These are phyloP conservation scores for Rosa multiflora DNA, from an alignment of 306 rosid species.

Conservation along the genomic window DNA sequence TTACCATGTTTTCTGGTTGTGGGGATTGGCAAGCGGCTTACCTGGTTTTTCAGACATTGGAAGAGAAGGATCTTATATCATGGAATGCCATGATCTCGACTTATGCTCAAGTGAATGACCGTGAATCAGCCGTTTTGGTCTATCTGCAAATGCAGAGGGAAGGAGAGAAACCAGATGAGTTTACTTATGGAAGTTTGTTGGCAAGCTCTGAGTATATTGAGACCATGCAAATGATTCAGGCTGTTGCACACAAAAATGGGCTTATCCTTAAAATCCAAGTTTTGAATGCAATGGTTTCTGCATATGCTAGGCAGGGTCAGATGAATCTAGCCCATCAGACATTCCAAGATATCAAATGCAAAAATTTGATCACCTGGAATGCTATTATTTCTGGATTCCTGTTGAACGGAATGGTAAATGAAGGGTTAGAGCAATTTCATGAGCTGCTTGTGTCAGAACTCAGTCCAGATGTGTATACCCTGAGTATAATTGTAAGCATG, in stretches of 20 bases:
- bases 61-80: conserved; percentile 61
- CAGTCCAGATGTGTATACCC: conserved; percentile 57
- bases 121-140: conserved; percentile 42
- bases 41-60: conserved; percentile 49
- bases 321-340: conserved; percentile 44
- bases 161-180: conserved; percentile 60
- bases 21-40: conserved; percentile 49
- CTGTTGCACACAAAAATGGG: conserved; percentile 52
- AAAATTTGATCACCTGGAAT: conserved; percentile 74
- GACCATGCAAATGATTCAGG: conserved; percentile 54
- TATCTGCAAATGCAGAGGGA: conserved; percentile 54
- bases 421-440: conserved; percentile 56
- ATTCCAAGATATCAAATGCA: conserved; percentile 40
- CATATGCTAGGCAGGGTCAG: conserved; percentile 54
- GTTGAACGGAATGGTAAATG: conserved; percentile 45
- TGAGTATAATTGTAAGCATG: conserved; percentile 61
- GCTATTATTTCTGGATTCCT: conserved; percentile 60
- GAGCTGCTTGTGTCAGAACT: conserved; percentile 44
- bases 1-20: conserved; percentile 71
- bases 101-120: conserved; percentile 44
- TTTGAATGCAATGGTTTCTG: conserved; percentile 63
- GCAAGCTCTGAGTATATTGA: conserved; percentile 41
- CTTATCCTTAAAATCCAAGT: conserved; percentile 43
- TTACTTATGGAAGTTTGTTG: conserved; percentile 69
- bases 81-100: conserved; percentile 73